Evolutionary conservation across 2,329 filamentous ascomycete genomes (phyloP), one percentile per base, ranked within the genome.

Genomic region (Hymenoscyphus repandus): DNA sequence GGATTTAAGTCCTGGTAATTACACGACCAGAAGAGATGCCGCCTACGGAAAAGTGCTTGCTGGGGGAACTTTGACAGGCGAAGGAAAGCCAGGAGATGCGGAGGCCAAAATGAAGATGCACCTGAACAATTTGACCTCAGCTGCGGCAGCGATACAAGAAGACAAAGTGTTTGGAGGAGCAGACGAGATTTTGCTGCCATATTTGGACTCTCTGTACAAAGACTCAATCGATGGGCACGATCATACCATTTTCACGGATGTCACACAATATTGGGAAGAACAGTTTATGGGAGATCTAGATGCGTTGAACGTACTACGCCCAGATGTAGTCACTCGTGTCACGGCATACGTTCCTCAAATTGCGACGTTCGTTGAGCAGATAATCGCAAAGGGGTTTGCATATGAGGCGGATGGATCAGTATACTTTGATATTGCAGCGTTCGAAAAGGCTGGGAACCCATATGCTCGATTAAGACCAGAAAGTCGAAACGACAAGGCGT

Each of bases 331-430:
- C 22, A 96, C 90, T 0, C 77, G 91, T 50, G 92, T 96, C n/a
- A 96, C 90, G 1, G 90, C 96, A 62, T 96, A 93, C 61, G 87
- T 92, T 3, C 83, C 85, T 0, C 84, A 95, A 64, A 96, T 97
- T 63, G 89, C 88, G 41, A 74, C 79, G 9, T 96, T 95, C 56
- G 89, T 96, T 0, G 80, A 92, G 62, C 49, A 60, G 44, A 58
- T 63, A 33, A 82, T 95, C 18, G 73, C 86, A 46, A 95, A 96
- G 65, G 86, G 88, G 0, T 96, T 91, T 60, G 92, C 85, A 1
- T 97, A 97, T 59, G 77, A 82, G 62, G 72, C 76, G 12, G 87
- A 93, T 60, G 91, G 90, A 0, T 95, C 89, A 0, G 90, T 97
- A 0, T 96, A 96, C 69, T 97, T 96, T 57, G 92, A 96, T 62